phyloP scores from a whole-genome alignment of 257 asterid species.

The Jacaranda mimosifolia region DNA sequence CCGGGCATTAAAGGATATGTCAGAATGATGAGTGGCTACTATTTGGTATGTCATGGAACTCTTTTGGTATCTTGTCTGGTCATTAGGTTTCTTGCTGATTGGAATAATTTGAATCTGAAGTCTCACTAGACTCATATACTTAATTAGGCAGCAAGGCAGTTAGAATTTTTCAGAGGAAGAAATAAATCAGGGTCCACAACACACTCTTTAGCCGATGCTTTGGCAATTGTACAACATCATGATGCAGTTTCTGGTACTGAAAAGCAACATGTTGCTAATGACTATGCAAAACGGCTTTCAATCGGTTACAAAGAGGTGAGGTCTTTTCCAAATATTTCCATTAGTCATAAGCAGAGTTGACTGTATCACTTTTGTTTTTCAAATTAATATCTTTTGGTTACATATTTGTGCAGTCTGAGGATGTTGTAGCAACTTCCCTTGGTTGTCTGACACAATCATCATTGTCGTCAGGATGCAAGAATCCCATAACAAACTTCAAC shows the following conservation, averaged over 20 bases:
- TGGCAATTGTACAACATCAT: conserved; percentile 95
- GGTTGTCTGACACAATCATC: conserved; percentile 72
- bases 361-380: neutral
- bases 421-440: conserved; percentile 76
- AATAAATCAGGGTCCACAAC: conserved; percentile 72
- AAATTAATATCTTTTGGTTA: conserved; percentile 25
- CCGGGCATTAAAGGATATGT: conserved; percentile 87
- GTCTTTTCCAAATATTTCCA: conserved; percentile 24
- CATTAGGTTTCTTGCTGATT: conserved; percentile 8
- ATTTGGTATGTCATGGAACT: conserved; percentile 62
- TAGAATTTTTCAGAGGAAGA: conserved; percentile 81
- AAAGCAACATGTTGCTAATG: conserved; percentile 94
- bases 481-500: conserved; percentile 54
- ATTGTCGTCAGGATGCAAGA: conserved; percentile 56
- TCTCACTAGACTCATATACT: conserved; percentile 33
- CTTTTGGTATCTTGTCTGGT: conserved; percentile 27
- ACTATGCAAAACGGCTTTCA: conserved; percentile 90
- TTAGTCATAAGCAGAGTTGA: neutral
- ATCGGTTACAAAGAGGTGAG: conserved; percentile 91
- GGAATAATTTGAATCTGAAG: conserved; percentile 35
- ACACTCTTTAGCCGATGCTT: conserved; percentile 79
- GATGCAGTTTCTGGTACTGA: conserved; percentile 96
- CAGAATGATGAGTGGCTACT: conserved; percentile 89
- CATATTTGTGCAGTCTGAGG: conserved; percentile 71
- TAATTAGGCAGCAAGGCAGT: conserved; percentile 90